Percentiles rank a stretch among this genome's conserved stretches.
These are phyloP conservation scores for Francoa sonchifolia DNA, from an alignment of 441 rosid species.

Conservation along the genomic window DNA sequence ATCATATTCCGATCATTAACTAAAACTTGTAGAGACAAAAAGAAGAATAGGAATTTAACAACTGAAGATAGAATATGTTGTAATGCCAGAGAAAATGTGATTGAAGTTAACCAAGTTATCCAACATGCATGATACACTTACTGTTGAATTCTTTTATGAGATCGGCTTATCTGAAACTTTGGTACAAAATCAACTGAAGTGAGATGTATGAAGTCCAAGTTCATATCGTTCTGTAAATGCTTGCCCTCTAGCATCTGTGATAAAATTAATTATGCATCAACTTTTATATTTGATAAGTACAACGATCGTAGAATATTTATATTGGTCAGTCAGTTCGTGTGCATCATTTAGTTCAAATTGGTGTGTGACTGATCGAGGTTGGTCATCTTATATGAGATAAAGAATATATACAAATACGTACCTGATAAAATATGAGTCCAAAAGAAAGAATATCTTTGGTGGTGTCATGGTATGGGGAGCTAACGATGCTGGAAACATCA, in stretches of 20 bases:
- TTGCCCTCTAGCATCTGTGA: slow-evolving; percentile 47
- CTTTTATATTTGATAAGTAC: too few relatives aligned
- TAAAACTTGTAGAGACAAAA: not conserved
- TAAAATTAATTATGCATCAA: slow-evolving; percentile 3
- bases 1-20: not conserved
- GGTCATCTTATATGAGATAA: too few relatives aligned
- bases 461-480: slow-evolving; percentile 19
- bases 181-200: slow-evolving; percentile 21
- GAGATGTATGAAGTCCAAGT: slow-evolving; percentile 11
- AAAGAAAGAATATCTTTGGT: slow-evolving; percentile 26
- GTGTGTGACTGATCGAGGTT: too few relatives aligned
- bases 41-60: too few relatives aligned
- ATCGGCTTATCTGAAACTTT: slow-evolving; percentile 28
- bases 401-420: too few relatives aligned
- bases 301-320: not conserved
- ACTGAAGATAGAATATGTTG: too few relatives aligned
- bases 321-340: not conserved
- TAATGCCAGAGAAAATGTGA: not conserved
- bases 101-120: not conserved
- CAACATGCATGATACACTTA: slow-evolving; percentile 13
- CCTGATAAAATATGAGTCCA: slow-evolving; percentile 40
- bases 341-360: too few relatives aligned
- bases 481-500: slow-evolving; percentile 12
- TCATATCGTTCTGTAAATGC: slow-evolving; percentile 6
- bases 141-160: slow-evolving; percentile 34